A percentile compares a stretch with the other conserved stretches of the same genome.
Conservation (phyloP, 2,329 filamentous ascomycete species). For the Pyricularia sp. region DNA sequence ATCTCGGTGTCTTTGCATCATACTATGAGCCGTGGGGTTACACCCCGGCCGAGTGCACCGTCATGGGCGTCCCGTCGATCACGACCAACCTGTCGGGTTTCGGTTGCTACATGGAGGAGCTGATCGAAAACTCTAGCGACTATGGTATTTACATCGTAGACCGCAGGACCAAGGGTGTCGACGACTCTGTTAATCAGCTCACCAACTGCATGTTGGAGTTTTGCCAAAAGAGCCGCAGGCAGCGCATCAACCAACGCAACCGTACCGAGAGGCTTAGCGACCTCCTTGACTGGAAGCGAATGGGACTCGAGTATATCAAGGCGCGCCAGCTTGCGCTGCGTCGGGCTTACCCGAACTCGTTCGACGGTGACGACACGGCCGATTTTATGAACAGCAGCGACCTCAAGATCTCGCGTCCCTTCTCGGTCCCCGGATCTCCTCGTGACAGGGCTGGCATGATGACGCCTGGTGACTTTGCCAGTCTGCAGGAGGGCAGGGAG, state of each 20-base stretch:
- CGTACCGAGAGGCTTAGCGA: conserved; percentile 90
- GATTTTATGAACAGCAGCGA: conserved; percentile 86
- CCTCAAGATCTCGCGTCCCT: conserved; percentile 86
- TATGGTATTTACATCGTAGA: conserved; percentile 99
- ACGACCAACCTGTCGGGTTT: conserved; percentile 97
- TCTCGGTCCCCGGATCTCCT: conserved; percentile 88
- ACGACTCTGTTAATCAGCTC: conserved; percentile 94
- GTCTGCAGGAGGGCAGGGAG: conserved; percentile 85
- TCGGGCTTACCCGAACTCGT: conserved; percentile 81
- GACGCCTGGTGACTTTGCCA: conserved; percentile 97
- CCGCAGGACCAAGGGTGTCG: conserved; percentile 84
- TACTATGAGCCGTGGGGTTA: conserved; percentile 99
- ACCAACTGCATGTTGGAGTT: conserved; percentile 91
- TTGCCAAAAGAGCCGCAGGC: conserved; percentile 79
- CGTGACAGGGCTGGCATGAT: conserved; percentile 91
- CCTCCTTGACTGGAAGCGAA: conserved; percentile 95
- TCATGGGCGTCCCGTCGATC: conserved; percentile 97
- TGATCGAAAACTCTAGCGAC: conserved; percentile 95
- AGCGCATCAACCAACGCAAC: conserved; percentile 98
- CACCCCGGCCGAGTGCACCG: conserved; percentile 93
- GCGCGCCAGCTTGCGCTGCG: conserved; percentile 83
- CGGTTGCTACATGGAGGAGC: conserved; percentile 98
- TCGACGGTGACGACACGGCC: conserved; percentile 59
- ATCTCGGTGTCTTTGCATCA: conserved; percentile 88
- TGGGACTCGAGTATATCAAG: conserved; percentile 99